phyloP scores from a whole-genome alignment of 148 eudicot genomes.

The Rhododendron mucronatum region DNA sequence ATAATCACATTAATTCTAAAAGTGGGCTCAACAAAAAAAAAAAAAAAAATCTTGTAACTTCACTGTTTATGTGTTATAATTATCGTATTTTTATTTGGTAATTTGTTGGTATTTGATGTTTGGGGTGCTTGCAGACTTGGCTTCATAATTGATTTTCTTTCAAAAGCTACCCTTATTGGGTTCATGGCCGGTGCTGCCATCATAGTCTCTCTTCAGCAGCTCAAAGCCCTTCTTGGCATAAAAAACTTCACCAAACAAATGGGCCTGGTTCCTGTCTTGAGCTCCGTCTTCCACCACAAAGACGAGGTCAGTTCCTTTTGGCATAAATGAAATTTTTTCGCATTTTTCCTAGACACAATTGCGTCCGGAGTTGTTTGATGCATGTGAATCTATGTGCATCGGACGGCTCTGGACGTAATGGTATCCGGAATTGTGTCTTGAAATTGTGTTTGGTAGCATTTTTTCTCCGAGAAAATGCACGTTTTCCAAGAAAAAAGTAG shows the following conservation, averaged over 20 bases:
- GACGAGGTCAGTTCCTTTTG: constrained; percentile 29
- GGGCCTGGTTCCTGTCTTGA: constrained; percentile 51
- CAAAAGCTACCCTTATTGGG: constrained; percentile 49
- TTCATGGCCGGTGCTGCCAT: constrained; percentile 66
- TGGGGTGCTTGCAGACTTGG: constrained; percentile 37
- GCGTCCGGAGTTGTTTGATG: too few species aligned
- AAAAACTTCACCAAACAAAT: constrained; percentile 47
- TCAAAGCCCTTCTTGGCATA: constrained; percentile 52
- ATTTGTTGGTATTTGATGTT: background rate
- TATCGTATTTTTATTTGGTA: background rate
- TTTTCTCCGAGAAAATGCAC: background rate
- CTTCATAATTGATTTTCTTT: constrained; percentile 49
- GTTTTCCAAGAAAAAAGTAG: background rate
- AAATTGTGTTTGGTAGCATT: background rate
- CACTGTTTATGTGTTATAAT: too few species aligned
- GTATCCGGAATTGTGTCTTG: too few species aligned
- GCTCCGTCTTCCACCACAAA: constrained; percentile 42
- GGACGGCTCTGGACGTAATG: too few species aligned
- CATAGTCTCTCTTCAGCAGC: constrained; percentile 59
- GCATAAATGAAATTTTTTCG: too few species aligned
- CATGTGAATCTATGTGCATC: too few species aligned
- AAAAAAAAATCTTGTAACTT: background rate
- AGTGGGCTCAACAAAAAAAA: background rate
- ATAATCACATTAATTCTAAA: background rate
- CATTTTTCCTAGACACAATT: too few species aligned